Evolutionary conservation across 495 filamentous ascomycete species (phyloP).

Genomic region (Neurospora sp.): DNA sequence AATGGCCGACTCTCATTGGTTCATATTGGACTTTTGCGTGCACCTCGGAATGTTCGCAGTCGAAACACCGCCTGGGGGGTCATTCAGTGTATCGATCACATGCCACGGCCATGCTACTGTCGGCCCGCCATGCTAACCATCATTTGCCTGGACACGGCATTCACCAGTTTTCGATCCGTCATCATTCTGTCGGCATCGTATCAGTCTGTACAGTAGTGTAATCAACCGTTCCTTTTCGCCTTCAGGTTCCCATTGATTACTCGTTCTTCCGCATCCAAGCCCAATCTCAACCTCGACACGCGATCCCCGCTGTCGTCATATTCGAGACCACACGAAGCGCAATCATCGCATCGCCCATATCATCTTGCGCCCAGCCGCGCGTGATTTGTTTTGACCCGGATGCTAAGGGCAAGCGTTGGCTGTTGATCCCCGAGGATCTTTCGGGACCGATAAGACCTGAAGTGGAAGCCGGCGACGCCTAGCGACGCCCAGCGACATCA

Average conservation of each 20-base stretch:
- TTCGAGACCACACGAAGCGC: neutral
- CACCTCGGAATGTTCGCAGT: neutral
- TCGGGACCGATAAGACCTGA: neutral
- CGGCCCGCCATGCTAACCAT: neutral
- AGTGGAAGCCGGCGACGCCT: neutral
- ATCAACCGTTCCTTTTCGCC: neutral
- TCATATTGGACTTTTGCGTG: neutral
- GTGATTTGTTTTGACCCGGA: neutral
- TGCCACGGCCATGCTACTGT: neutral
- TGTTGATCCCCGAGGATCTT: neutral
- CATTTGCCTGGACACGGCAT: neutral
- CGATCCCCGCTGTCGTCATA: neutral
- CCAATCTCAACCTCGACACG: neutral
- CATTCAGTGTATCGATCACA: neutral
- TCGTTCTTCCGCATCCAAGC: neutral
- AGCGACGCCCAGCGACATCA: constrained; percentile 23
- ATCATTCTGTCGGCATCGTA: neutral
- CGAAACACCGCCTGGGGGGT: neutral
- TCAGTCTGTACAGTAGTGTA: neutral
- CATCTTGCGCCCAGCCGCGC: neutral
- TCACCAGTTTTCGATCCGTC: neutral
- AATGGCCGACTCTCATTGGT: neutral
- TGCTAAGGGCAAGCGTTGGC: neutral
- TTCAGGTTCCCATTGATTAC: neutral
- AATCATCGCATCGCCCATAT: neutral